Evolutionary conservation across 306 rosid genomes (phyloP), one percentile per base, ranked within the genome.

Genomic region (Begonia fuchsioides): DNA sequence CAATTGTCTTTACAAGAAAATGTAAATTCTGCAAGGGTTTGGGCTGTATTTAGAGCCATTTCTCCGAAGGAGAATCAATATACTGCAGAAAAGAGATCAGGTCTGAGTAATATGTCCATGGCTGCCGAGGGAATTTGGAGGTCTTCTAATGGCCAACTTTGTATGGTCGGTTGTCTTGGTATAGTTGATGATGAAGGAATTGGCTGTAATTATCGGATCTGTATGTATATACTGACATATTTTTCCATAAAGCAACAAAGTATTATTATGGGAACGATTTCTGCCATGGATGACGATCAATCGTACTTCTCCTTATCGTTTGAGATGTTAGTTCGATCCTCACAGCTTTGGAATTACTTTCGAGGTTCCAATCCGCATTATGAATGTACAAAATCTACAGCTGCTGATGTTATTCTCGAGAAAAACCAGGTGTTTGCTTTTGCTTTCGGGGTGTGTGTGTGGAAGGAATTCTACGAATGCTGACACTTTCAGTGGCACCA

Each of bases 81-180:
- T 43, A 19, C 71, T 41, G 80, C 93, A 32, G 60, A 63, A 13
- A 75, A 43, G 68, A 76, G 95, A 71, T 79, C 94, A 13, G 95
- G 94, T 39, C 63, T 76, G 3, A 68, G 72, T 67, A 84, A 79
- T 68, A 65, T 75, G 73, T 81, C 94, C 47, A 73, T 84, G 64
- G 76, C 76, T 13, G 72, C 83, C 2, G 97, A 90, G 69, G 97
- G 97, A 51, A 54, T 79, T n/a, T 90, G 95, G 97, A 90, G 76
- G 53, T 62, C 94, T 49, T 67, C 92, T 16, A 81, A 75, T n/a
- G 85, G 95, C 40, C 93, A 84, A 66, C 97, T 90, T 53, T 90
- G 95, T 76, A 90, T 90, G 97, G 72, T 75, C 63, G 95, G 95
- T 52, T 90, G 97, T 73, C 65, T 61, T 50, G 93, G 93, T 52